phyloP scores from a whole-genome alignment of 305 asterid genomes.

The Fraxinus greggii region DNA sequence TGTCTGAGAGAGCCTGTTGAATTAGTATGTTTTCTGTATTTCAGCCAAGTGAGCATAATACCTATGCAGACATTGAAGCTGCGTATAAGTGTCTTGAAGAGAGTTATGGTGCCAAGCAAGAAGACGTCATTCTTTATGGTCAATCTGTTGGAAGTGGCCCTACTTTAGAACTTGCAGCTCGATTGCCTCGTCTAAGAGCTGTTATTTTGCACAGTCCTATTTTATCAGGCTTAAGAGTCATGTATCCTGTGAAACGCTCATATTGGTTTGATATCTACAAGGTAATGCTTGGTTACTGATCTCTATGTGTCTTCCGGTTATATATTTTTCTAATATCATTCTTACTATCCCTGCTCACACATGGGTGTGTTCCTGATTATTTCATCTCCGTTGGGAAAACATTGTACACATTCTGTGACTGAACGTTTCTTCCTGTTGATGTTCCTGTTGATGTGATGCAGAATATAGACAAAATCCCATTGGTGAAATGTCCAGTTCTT shows the following conservation, averaged over 20 bases:
- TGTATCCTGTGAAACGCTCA: conserved; percentile 95
- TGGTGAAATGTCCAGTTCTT: conserved; percentile 91
- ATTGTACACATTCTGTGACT: neutral
- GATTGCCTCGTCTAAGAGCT: conserved; percentile 79
- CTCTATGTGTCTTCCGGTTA: neutral
- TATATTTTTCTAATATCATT: neutral
- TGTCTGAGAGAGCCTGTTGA: conserved; percentile 22
- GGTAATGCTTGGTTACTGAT: conserved; percentile 38
- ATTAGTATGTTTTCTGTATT: conserved; percentile 25
- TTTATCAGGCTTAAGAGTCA: conserved; percentile 85
- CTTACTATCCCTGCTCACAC: neutral
- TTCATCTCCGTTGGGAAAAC: neutral
- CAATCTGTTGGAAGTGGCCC: conserved; percentile 99
- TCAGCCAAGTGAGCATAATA: conserved; percentile 97
- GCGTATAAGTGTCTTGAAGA: conserved; percentile 91
- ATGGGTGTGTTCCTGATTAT: neutral
- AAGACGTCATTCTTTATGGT: conserved; percentile 85
- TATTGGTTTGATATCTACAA: conserved; percentile 98
- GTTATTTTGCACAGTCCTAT: conserved; percentile 95
- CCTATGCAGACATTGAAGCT: conserved; percentile 97
- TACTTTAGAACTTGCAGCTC: conserved; percentile 86
- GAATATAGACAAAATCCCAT: conserved; percentile 88
- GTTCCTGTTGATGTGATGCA: conserved; percentile 40
- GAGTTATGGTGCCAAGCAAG: conserved; percentile 88
- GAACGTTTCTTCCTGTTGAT: conserved; percentile 2